phyloP scores from a whole-genome alignment of 345 rosid genomes.

The thale cress (Arabidopsis thaliana) region TAIR10.1 NC_003076.8:7366001-7366500 shows the following conservation, averaged over 20 bases:
- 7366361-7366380: conserved; percentile 68
- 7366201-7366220: conserved; percentile 76
- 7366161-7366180: conserved; percentile 69
- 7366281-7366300: conserved; percentile 48
- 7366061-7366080: conserved; percentile 79
- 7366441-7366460: not conserved
- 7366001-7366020: conserved; percentile 68
- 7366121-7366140: conserved; percentile 84
- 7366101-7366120: conserved; percentile 89
- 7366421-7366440: conserved; percentile 38
- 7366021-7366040: conserved; percentile 60
- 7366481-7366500: not conserved
- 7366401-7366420: conserved; percentile 32
- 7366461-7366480: not conserved
- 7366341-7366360: conserved; percentile 68
- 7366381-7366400: conserved; percentile 80
- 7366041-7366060: conserved; percentile 89
- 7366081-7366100: conserved; percentile 72
- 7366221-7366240: conserved; percentile 86
- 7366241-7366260: conserved; percentile 66
- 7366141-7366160: conserved; percentile 48
- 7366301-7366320: conserved; percentile 98
- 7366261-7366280: conserved; percentile 36
- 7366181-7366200: conserved; percentile 83
- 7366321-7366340: conserved; percentile 66